These are phyloP conservation scores for Gracilaria vermiculophylla DNA, from an alignment of 23 red algal genomes.

Conservation along the genomic window DNA sequence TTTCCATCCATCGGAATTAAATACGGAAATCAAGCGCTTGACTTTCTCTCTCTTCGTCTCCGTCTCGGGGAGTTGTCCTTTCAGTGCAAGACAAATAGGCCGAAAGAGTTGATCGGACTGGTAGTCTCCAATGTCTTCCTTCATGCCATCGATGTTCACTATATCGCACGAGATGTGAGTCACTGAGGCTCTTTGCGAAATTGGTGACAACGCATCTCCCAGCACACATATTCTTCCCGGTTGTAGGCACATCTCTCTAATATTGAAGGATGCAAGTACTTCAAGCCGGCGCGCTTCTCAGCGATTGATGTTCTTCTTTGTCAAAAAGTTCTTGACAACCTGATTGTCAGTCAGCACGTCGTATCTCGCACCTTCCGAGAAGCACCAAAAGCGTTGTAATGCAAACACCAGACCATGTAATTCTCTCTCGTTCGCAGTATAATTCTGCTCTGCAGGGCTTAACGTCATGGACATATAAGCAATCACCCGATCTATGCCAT, in stretches of 20 bases:
- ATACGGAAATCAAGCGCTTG: no score
- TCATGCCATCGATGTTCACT: no score
- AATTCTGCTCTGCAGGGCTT: not conserved
- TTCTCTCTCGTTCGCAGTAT: not conserved
- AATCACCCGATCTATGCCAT: not conserved
- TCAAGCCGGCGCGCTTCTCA: not conserved
- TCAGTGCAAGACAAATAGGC: no score
- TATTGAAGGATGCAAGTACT: not conserved
- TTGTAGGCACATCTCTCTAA: not conserved
- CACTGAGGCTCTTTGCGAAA: not conserved
- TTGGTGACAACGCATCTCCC: constrained; percentile 5
- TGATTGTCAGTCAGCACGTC: constrained; percentile 3
- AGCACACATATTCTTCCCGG: not conserved
- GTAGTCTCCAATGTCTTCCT: no score
- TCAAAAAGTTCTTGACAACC: not conserved
- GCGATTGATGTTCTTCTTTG: not conserved
- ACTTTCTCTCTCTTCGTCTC: no score
- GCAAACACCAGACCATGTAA: not conserved
- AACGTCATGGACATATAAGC: not conserved
- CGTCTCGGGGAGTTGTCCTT: no score
- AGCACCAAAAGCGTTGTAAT: not conserved
- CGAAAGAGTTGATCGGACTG: no score
- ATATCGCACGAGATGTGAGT: not conserved
- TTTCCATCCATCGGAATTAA: no score
- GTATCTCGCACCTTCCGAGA: not conserved